Evolutionary conservation across 208 protist genomes (phyloP).

Genomic region (Leishmania braziliensis): DNA sequence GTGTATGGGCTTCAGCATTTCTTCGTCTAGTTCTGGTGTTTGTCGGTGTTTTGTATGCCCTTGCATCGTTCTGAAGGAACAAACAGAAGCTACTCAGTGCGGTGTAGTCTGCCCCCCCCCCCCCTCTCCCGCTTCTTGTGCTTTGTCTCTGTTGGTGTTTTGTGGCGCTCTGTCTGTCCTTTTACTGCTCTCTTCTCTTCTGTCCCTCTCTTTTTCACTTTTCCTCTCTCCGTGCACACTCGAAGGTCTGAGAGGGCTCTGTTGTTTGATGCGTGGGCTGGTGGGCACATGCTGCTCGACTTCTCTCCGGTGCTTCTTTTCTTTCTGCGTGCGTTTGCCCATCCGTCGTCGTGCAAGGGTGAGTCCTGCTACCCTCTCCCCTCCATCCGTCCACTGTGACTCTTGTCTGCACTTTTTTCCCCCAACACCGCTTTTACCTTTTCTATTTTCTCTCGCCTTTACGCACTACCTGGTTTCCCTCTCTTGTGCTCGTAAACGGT

Average conservation of each 20-base stretch:
- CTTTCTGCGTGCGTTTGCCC: background rate
- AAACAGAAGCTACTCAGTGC: background rate
- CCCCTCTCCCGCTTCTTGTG: background rate
- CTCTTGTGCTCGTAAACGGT: background rate
- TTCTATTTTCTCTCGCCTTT: background rate
- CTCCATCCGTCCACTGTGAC: background rate
- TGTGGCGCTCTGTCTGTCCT: background rate
- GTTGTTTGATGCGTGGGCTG: background rate
- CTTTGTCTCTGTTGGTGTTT: background rate
- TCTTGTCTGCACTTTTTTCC: background rate
- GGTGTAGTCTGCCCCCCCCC: background rate
- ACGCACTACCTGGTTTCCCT: background rate
- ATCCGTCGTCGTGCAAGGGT: background rate
- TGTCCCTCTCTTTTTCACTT: background rate
- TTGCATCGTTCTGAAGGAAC: background rate
- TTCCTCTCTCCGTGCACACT: background rate
- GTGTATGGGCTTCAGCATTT: background rate
- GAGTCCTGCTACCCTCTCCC: background rate
- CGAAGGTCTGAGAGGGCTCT: background rate
- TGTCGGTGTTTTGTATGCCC: background rate
- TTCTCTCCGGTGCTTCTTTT: background rate
- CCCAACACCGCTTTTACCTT: background rate
- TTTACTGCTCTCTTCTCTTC: background rate
- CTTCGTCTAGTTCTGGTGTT: constrained; percentile 8
- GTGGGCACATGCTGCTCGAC: background rate